phyloP scores from a whole-genome alignment of 768 basidiomycete genomes.

The Suillus bovinus region DNA sequence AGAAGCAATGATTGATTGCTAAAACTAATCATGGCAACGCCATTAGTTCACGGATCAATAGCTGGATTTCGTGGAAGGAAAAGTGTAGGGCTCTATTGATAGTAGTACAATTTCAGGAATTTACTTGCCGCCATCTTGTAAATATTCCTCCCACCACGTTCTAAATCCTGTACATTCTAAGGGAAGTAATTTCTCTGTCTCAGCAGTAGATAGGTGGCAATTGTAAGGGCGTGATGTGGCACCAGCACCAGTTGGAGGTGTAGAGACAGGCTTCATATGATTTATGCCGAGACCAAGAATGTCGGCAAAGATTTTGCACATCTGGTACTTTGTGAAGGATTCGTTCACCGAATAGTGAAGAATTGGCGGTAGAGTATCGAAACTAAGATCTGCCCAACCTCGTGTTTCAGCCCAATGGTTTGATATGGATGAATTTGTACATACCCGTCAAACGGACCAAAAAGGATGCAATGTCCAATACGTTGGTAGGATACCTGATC shows the following conservation, averaged over 20 bases:
- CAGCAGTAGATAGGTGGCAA: slow-evolving; percentile 73
- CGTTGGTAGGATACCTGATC: slow-evolving; percentile 90
- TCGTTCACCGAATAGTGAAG: slow-evolving; percentile 85
- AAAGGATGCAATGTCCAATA: slow-evolving; percentile 83
- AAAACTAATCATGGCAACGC: background rate
- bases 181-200: slow-evolving; percentile 67
- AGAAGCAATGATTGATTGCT: background rate
- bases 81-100: background rate
- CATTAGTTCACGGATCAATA: background rate
- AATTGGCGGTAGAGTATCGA: slow-evolving; percentile 58
- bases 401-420: background rate
- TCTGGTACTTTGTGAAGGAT: slow-evolving; percentile 91
- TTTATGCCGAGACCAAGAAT: slow-evolving; percentile 61
- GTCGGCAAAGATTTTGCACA: slow-evolving; percentile 76
- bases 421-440: slow-evolving; percentile 18
- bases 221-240: slow-evolving; percentile 80
- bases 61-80: background rate
- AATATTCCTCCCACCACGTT: slow-evolving; percentile 75
- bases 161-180: slow-evolving; percentile 71
- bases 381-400: slow-evolving; percentile 31
- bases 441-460: slow-evolving; percentile 73
- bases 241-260: slow-evolving; percentile 60
- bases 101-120: background rate
- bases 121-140: slow-evolving; percentile 30
- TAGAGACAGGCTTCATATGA: slow-evolving; percentile 75